These are phyloP conservation scores for Aurifilum marmelostoma DNA, from an alignment of 2,329 filamentous ascomycete genomes.

Conservation along the genomic window DNA sequence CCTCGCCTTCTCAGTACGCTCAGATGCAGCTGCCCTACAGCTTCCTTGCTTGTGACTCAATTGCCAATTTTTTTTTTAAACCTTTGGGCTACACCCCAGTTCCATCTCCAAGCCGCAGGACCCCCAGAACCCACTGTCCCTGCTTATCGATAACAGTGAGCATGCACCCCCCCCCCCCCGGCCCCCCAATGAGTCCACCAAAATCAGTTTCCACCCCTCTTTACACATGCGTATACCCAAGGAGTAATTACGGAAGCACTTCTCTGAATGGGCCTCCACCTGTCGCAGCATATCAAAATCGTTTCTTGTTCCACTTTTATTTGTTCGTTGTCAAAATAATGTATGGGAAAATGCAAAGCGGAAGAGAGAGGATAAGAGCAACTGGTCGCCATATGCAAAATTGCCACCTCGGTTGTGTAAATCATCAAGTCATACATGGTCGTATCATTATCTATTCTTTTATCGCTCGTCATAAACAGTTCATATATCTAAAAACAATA, in stretches of 20 bases:
- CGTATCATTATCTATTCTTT: neutral
- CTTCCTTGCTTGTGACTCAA: constrained; percentile 25
- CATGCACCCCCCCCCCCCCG: neutral
- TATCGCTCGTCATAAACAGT: constrained; percentile 19
- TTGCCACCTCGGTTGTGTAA: no score
- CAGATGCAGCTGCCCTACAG: neutral
- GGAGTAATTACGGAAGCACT: neutral
- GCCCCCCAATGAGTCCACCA: no score
- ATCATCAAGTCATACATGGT: neutral
- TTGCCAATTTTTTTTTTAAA: constrained; percentile 16
- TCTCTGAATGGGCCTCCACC: neutral
- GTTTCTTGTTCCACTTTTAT: neutral
- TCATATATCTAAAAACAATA: constrained; percentile 43
- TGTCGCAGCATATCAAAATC: neutral
- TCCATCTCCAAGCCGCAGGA: neutral
- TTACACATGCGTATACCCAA: no score
- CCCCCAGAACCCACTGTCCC: neutral
- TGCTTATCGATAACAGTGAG: constrained; percentile 18
- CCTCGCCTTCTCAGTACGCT: constrained; percentile 15
- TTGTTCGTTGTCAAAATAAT: neutral
- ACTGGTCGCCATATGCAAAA: neutral
- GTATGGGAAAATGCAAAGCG: neutral
- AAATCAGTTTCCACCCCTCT: neutral
- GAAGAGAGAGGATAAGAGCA: neutral
- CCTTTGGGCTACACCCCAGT: neutral